Evolutionary conservation across 2,329 filamentous ascomycete species (phyloP), one percentile per base, ranked within the genome.

Genomic region (Paramyrothecium sp.): DNA sequence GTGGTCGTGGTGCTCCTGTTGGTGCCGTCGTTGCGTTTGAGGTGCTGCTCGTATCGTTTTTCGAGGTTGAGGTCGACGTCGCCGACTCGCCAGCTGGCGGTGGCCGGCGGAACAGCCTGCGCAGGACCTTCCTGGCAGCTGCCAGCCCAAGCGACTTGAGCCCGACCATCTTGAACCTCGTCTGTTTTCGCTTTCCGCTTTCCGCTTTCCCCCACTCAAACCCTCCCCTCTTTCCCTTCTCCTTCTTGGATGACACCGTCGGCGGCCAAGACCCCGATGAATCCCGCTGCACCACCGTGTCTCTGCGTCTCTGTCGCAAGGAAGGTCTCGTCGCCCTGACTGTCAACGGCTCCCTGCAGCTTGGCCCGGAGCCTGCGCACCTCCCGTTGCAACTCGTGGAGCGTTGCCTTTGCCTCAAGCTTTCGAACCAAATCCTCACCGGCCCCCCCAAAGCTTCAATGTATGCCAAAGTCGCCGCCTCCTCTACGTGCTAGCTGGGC

Each of bases 121-220:
- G 71, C 19, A 74, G 55, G 34, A 65, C 68, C 56, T 64, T 64
- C 58, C 64, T 70, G 63, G 68, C 68, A 54, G 65, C 64, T 59
- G 65, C 68, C 61, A 71, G 63, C 48, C 69, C 61, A 10, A 70
- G 54, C 51, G 65, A 67, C 59, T 69, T 71, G 54, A 70, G 54
- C 50, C 68, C 62, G 47, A 66, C 57, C 63, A 71, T 71, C 17
- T 53, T 54, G n/a, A 23, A 21, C 34, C 46, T 53, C n/a, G n/a
- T 59, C 58, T 2, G 58, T 58, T 38, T 51, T 21, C 7, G 58
- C 56, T 47, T 54, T 49, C 16, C 20, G 7, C 52, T 47, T 54
- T 54, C 23, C 26, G 19, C 20, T 13, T 49, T 16, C 22, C 47
- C 12, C n/a, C n/a, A n/a, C n/a, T n/a, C n/a, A n/a, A n/a, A n/a